phyloP scores from a whole-genome alignment of 2,329 filamentous ascomycete genomes.

The Fusarium palustre region DNA sequence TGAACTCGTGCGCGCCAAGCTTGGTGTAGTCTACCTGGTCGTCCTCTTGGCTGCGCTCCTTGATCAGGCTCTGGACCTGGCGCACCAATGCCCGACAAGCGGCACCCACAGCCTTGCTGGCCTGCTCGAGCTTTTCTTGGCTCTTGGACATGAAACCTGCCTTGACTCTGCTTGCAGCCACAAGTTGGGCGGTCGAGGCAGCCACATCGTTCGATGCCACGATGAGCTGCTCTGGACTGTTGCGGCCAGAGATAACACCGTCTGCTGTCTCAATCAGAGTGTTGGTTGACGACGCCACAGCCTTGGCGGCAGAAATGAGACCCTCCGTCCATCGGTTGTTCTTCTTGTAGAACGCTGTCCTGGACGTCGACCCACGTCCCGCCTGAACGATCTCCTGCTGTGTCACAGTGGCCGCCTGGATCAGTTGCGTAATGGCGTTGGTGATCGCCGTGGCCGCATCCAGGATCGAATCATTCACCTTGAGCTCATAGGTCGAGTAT shows the following conservation, averaged over 20 bases:
- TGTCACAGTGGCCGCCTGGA: conserved; percentile 91
- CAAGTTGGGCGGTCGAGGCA: conserved; percentile 94
- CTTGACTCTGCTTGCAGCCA: conserved; percentile 95
- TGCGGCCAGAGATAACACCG: conserved; percentile 90
- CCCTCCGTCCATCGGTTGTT: conserved; percentile 99
- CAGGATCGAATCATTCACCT: conserved; percentile 94
- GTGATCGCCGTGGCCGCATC: conserved; percentile 94
- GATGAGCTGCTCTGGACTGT: conserved; percentile 96
- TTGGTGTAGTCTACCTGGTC: conserved; percentile 89
- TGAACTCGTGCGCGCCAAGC: conserved; percentile 94
- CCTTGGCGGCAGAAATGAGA: conserved; percentile 96
- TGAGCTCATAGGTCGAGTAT: conserved; percentile 95
- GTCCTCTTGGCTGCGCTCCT: conserved; percentile 83
- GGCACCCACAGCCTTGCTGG: conserved; percentile 90
- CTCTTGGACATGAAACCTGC: conserved; percentile 98
- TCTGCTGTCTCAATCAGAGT: conserved; percentile 98
- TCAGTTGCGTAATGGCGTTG: conserved; percentile 90
- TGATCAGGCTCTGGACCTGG: conserved; percentile 95
- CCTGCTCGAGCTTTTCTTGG: conserved; percentile 89
- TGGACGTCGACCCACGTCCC: conserved; percentile 85
- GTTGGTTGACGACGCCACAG: conserved; percentile 92
- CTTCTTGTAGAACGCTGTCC: conserved; percentile 99
- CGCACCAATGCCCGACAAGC: conserved; percentile 89
- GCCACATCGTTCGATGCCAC: conserved; percentile 98
- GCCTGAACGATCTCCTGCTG: conserved; percentile 98